phyloP scores from a whole-genome alignment of 2,329 filamentous ascomycete genomes.

The Colletotrichum tabaci region DNA sequence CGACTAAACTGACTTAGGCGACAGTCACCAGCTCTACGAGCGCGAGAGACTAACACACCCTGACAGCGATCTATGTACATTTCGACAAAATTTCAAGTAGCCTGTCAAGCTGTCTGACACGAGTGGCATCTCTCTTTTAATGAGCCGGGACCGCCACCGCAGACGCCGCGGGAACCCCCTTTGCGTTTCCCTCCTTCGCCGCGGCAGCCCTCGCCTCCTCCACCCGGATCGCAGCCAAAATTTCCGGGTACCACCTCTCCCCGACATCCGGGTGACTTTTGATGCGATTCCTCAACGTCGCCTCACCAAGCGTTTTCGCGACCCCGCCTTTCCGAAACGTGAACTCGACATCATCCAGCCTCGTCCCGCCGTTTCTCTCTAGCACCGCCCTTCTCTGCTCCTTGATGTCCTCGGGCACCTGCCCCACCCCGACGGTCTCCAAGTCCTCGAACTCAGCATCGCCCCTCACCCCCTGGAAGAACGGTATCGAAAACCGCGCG shows the following conservation, averaged over 20 bases:
- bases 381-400: conserved; percentile 73
- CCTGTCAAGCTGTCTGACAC: background rate
- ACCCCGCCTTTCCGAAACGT: conserved; percentile 81
- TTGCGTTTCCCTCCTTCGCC: conserved; percentile 33
- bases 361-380: conserved; percentile 67
- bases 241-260: conserved; percentile 83
- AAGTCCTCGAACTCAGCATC: conserved; percentile 86
- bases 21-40: background rate
- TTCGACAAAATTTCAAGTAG: background rate
- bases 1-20: background rate
- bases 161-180: background rate
- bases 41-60: background rate
- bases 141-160: background rate
- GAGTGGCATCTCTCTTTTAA: background rate
- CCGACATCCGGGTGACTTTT: conserved; percentile 92
- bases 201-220: conserved; percentile 63
- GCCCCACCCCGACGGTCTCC: conserved; percentile 70
- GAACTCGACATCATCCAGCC: conserved; percentile 86
- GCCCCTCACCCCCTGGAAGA: conserved; percentile 89
- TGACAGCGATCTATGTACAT: background rate
- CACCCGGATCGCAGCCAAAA: conserved; percentile 69
- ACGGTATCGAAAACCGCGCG: conserved; percentile 84
- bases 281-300: conserved; percentile 85
- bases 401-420: conserved; percentile 73
- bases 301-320: conserved; percentile 82